phyloP scores from a whole-genome alignment of 805 yeast species.

The Starmerella roubikii region DNA sequence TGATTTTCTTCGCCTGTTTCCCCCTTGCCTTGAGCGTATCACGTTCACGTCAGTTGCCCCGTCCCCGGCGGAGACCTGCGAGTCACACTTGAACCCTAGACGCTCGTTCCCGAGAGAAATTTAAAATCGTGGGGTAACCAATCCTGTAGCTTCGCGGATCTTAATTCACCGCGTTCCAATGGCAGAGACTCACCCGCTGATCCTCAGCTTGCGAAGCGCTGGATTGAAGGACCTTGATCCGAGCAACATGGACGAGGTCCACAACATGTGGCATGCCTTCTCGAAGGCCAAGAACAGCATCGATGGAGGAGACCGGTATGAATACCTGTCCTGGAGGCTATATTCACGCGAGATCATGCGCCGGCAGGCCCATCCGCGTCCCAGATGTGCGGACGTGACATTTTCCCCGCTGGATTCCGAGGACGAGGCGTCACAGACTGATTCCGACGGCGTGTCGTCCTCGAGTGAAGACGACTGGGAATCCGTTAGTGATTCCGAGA shows the following conservation, averaged over 20 bases:
- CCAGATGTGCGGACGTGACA: not conserved
- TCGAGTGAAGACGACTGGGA: not conserved
- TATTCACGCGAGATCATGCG: constrained; percentile 17
- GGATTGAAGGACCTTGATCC: constrained; percentile 19
- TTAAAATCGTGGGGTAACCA: too few relatives aligned
- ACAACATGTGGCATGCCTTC: constrained; percentile 20
- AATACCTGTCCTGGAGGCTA: constrained; percentile 21
- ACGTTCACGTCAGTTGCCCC: too few relatives aligned
- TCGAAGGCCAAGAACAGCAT: constrained; percentile 19
- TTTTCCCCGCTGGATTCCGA: not conserved
- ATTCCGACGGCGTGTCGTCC: too few relatives aligned
- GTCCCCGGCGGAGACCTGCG: too few relatives aligned
- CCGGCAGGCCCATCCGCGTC: not conserved
- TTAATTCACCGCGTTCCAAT: constrained; percentile 1
- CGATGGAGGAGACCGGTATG: constrained; percentile 19
- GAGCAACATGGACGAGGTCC: constrained; percentile 18
- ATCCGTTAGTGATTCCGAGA: not conserved
- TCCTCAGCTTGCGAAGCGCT: constrained; percentile 16
- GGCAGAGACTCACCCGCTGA: constrained; percentile 15
- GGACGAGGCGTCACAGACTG: too few relatives aligned
- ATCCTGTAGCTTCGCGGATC: too few relatives aligned
- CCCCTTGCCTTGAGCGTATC: too few relatives aligned
- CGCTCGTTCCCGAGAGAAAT: too few relatives aligned
- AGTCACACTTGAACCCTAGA: too few relatives aligned
- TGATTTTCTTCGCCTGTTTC: too few relatives aligned